These are phyloP conservation scores for Agroathelia rolfsii DNA, from an alignment of 1,284 basidiomycete species.

Conservation along the genomic window DNA sequence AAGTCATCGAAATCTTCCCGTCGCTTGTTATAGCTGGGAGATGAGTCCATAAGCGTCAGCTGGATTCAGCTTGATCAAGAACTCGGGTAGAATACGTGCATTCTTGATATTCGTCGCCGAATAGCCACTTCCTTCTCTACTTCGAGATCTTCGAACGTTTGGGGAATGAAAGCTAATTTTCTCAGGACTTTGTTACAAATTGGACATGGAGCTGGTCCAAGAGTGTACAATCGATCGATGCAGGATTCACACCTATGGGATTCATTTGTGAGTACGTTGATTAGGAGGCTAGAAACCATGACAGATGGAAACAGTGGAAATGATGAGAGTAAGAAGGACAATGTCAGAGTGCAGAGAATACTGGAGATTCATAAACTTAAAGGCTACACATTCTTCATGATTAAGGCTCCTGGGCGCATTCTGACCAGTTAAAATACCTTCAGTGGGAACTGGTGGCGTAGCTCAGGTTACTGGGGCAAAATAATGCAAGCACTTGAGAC, in stretches of 20 bases:
- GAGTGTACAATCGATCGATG: constrained; percentile 92
- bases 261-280: constrained; percentile 11
- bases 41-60: constrained; percentile 4
- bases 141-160: constrained; percentile 93
- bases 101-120: constrained; percentile 78
- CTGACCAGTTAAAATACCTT: no score
- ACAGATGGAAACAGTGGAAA: constrained; percentile 2
- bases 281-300: constrained; percentile 1
- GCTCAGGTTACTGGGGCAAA: no score
- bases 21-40: constrained; percentile 81
- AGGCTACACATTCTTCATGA: no score
- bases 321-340: constrained; percentile 2
- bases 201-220: constrained; percentile 95
- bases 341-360: constrained; percentile 2
- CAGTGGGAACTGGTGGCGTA: no score
- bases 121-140: constrained; percentile 97
- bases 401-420: no score
- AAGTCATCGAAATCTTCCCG: constrained; percentile 82
- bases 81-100: constrained; percentile 30
- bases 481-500: no score
- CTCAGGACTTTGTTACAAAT: constrained; percentile 85
- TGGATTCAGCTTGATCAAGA: constrained; percentile 15
- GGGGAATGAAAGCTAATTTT: constrained; percentile 90
- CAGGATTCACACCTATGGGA: constrained; percentile 85
- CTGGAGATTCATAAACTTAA: no score